Base-by-base conservation (phyloP, 1,284 basidiomycete species). In the Malassezia obtusa region DNA sequence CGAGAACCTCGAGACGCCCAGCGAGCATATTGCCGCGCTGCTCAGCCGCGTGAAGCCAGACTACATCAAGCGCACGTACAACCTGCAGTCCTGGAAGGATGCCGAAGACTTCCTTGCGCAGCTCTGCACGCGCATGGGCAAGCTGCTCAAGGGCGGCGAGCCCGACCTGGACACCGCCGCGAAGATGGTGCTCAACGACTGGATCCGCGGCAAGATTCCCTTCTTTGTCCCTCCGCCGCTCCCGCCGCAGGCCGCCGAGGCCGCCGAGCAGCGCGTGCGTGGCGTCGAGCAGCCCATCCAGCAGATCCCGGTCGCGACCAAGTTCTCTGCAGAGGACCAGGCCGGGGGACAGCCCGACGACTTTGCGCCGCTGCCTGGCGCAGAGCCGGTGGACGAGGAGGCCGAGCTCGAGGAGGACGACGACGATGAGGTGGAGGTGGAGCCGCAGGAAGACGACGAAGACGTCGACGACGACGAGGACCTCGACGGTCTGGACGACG, bases 171-270 rank as follows among this genome's bases (percentile, higher is more conserved):
- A 96, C 71, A 83, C 86, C 3, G 87, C 91, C 14, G 87, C 92
- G 30, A 96, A 92, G 78, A 92, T 96, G 76, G 79, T 98, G 41
- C 77, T 98, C 64, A 89, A 86, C 75, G 94, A 98, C 75, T 98
- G 94, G 94, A 90, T 95, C 56, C 80, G 94, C 50, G 94, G 94
- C 22, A 86, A 90, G 66, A 88, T 91, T 67, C 88, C 87, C 28
- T 90, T 83, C 78, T 90, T 89, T 64, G 86, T 87, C 21, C 71
- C 84, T 10, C 87, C 88, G 22, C 68, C 68, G 9, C 31, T 46
- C 43, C 61, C 63, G 12, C 85, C 86, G 48, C 84, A 85, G 10
- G 54, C 31, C 45, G 60, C 56, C 14, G n/a, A 50, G 0, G 57
- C 47, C 17, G 57, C 55, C 15, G 50, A 52, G 30, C 75, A 75